These are phyloP conservation scores for Hibiscus syriacus DNA, from an alignment of 345 rosid genomes.

Conservation along the genomic window DNA sequence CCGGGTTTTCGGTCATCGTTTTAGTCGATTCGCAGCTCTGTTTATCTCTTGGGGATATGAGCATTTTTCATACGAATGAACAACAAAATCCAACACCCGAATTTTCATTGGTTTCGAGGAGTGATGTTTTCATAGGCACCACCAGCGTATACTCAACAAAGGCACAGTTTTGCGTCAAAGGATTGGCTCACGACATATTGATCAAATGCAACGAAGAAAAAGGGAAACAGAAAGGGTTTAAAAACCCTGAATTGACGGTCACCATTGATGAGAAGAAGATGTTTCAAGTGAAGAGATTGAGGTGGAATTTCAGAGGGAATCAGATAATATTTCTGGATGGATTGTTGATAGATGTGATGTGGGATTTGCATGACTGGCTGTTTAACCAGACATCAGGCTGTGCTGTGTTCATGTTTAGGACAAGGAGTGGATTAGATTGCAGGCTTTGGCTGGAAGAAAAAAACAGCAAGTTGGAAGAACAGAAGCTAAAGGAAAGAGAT, in stretches of 20 bases:
- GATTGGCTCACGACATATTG: slow-evolving; percentile 56
- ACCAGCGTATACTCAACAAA: slow-evolving; percentile 42
- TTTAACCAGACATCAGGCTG: slow-evolving; percentile 37
- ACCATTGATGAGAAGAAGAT: slow-evolving; percentile 51
- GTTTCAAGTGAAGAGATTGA: slow-evolving; percentile 57
- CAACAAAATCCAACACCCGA: slow-evolving; percentile 18
- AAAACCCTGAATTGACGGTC: slow-evolving; percentile 40
- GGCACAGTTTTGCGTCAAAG: slow-evolving; percentile 49
- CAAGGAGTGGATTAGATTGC: slow-evolving; percentile 58
- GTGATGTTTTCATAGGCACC: slow-evolving; percentile 42
- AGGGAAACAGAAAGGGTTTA: slow-evolving; percentile 24
- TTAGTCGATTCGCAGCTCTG: slow-evolving; percentile 44
- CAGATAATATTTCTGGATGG: slow-evolving; percentile 77
- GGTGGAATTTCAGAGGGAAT: slow-evolving; percentile 93
- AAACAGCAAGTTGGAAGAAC: too few species aligned
- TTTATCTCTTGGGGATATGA: slow-evolving; percentile 54
- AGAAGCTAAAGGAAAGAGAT: slow-evolving; percentile 17
- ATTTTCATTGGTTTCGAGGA: slow-evolving; percentile 40
- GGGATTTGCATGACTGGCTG: slow-evolving; percentile 93
- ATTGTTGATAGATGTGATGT: slow-evolving; percentile 79
- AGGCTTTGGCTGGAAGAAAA: slow-evolving; percentile 64
- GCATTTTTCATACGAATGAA: too few species aligned
- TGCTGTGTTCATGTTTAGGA: slow-evolving; percentile 79
- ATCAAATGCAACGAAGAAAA: slow-evolving; percentile 32
- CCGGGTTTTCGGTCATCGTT: slow-evolving; percentile 44